These are phyloP conservation scores for Mycosarcoma maydis DNA, from an alignment of 1,284 basidiomycete species.

Conservation along the genomic window DNA sequence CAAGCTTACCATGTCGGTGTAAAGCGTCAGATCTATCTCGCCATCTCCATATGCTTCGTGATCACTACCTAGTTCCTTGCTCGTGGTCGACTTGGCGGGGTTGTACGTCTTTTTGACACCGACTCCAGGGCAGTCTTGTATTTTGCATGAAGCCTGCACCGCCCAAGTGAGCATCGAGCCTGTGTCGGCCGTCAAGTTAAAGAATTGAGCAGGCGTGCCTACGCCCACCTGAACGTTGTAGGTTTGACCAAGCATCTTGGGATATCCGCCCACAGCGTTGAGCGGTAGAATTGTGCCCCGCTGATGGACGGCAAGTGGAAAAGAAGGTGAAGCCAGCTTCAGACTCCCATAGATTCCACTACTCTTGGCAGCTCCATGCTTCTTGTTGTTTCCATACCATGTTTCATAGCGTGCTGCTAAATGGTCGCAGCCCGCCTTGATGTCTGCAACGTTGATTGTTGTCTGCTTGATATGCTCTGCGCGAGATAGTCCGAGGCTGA, in stretches of 20 bases:
- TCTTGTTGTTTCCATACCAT: constrained; percentile 6
- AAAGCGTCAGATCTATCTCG: constrained; percentile 33
- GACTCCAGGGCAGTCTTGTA: constrained; percentile 18
- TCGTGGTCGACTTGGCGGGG: constrained; percentile 12
- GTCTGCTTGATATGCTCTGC: not conserved
- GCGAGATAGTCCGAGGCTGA: not conserved
- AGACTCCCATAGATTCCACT: constrained; percentile 1
- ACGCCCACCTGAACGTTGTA: constrained; percentile 28
- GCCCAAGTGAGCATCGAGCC: constrained; percentile 43
- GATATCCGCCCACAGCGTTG: constrained; percentile 21
- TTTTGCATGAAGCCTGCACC: constrained; percentile 13
- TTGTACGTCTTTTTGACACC: constrained; percentile 18
- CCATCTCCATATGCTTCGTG: constrained; percentile 45
- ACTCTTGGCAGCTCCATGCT: not conserved
- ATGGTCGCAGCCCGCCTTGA: constrained; percentile 17
- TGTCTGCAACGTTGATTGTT: constrained; percentile 7
- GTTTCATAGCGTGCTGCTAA: constrained; percentile 19
- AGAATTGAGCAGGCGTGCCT: constrained; percentile 21
- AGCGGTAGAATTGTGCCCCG: constrained; percentile 18
- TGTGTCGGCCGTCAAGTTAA: constrained; percentile 40
- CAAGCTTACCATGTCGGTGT: constrained; percentile 18
- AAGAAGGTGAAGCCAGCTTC: not conserved
- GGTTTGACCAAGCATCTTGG: constrained; percentile 36
- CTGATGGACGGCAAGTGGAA: not conserved
- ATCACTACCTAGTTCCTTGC: constrained; percentile 2